Evolutionary conservation across 176 grass and related monocot species (phyloP), one percentile per base, ranked within the genome.

Genomic region (Paspalum vaginatum): DNA sequence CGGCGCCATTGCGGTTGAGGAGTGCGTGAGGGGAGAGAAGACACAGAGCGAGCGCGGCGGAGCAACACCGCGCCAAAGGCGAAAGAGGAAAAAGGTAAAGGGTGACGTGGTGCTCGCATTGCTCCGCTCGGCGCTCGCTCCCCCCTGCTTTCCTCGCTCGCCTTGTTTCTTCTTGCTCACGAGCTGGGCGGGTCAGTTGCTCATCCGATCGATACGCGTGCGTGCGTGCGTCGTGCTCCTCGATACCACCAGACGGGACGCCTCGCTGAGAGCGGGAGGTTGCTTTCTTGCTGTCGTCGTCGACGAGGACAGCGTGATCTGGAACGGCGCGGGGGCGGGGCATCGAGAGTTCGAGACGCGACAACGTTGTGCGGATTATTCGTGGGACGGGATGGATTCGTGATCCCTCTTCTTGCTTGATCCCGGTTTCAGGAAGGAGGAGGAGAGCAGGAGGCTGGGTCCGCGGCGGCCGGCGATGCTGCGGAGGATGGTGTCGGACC

Each of bases 401-500:
- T 72, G 72, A 81, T 58, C 40, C 41, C 20, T 58, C 50, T 57
- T 60, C 43, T 2, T 15, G 15, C 9, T 84, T 71, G 62, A 55
- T 41, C 56, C 70, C 22, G 53, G 47, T 85, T 89, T 61, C 81
- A 76, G 82, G 32, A 1, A 32, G 32, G 2, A 32, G 32, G 32
- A 32, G 32, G 2, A 32, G 32, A 32, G 32, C 2, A 32, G 32
- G 82, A 51, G 63, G 7, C 62, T 2, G 18, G 6, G 57, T 53
- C 80, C 2, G 51, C 61, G 73, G 65, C 57, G 22, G 32, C 56
- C 61, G 80, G 69, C 47, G 72, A 94, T 94, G 88, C 76, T 94
- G 77, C 82, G 86, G 86, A 81, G 81, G 73, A 91, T 89, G 89
- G 75, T 87, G 65, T 56, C 85, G 40, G 85, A 91, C 79, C 79